Evolutionary conservation across 2,329 filamentous ascomycete species (phyloP).

Genomic region (Trichoderma asperellum): DNA sequence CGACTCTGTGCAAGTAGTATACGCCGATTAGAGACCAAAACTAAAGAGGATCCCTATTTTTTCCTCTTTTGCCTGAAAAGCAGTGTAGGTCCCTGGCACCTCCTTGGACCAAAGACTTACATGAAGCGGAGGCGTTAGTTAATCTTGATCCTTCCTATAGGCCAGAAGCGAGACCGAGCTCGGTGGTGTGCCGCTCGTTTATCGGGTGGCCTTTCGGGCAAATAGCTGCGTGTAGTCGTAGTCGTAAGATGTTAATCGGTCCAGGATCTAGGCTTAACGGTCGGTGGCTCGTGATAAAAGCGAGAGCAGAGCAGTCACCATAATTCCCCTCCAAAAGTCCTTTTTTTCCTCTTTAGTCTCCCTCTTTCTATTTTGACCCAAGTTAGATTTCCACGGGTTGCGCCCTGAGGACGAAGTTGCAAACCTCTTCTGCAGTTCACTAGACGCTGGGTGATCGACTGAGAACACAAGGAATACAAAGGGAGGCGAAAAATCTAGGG

Average conservation of each 20-base stretch:
- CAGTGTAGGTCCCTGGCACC: slow-evolving; percentile 10
- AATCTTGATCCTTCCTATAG: slow-evolving; percentile 20
- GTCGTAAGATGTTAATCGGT: not conserved
- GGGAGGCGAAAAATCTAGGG: not conserved
- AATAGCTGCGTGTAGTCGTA: slow-evolving; percentile 18
- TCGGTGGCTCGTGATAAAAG: slow-evolving; percentile 5
- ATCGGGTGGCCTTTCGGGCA: slow-evolving; percentile 15
- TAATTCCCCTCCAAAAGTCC: not conserved
- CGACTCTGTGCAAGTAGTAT: not conserved
- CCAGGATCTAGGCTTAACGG: slow-evolving; percentile 7
- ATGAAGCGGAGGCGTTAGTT: slow-evolving; percentile 24
- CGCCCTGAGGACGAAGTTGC: not conserved
- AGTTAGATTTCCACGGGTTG: not conserved
- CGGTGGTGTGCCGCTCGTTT: slow-evolving; percentile 20
- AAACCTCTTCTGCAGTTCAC: not conserved
- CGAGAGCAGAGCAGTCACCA: slow-evolving; percentile 4
- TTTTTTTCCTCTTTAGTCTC: not conserved
- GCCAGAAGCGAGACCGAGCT: slow-evolving; percentile 13
- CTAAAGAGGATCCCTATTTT: not conserved
- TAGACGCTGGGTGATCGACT: not conserved
- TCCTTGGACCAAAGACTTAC: slow-evolving; percentile 14
- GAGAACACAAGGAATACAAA: not conserved
- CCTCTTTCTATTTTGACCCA: not conserved
- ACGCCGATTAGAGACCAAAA: not conserved
- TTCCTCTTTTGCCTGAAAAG: not conserved